Base-by-base conservation (phyloP, 1,284 basidiomycete genomes). In the Ustilago cynodontis region DNA sequence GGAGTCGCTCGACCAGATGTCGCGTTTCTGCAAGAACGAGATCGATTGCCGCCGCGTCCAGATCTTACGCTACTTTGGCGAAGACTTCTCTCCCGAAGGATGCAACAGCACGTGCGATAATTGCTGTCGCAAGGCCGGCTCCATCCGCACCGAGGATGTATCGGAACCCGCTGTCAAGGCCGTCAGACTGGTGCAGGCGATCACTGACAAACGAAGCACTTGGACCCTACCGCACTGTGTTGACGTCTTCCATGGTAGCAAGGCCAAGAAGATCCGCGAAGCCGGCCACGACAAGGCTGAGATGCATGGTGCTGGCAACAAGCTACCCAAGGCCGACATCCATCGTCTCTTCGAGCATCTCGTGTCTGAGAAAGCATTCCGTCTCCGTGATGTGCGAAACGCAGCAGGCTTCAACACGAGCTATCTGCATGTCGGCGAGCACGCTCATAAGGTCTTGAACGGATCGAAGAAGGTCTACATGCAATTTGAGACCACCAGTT, bases 41-140 rank as follows among this genome's bases (percentile, higher is more conserved):
- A 90, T 91, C 39, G 93, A 94, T 78, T 99, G 96, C 82, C 91
- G 97, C 10, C 91, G 97, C 1, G 89, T 90, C 2, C 93, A 94
- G 81, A 89, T 99, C 20, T 89, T 99, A 49, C 89, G 89, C 41
- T 92, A 93, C 84, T 91, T 90, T 79, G 82, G 80, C 69, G 92
- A 94, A 84, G 88, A 66, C 43, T 92, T 93, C 80, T 88, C 90
- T 63, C 82, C 87, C 33, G 86, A 83, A 11, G 71, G 88, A 31
- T 96, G 94, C 82, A 86, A 88, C 31, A 87, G 88, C 59, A 88
- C 88, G 11, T 95, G 94, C 83, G 91, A 94, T 86, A 94, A 93
- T 77, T 95, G 93, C 84, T 85, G 72, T 31, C 65, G 74, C 5
- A 57, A 63, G 41, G 47, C 60, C 3, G 77, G 66, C 2, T 49